Evolutionary conservation across 1,284 basidiomycete genomes (phyloP).

Genomic region (Puccinia brachypodii): DNA sequence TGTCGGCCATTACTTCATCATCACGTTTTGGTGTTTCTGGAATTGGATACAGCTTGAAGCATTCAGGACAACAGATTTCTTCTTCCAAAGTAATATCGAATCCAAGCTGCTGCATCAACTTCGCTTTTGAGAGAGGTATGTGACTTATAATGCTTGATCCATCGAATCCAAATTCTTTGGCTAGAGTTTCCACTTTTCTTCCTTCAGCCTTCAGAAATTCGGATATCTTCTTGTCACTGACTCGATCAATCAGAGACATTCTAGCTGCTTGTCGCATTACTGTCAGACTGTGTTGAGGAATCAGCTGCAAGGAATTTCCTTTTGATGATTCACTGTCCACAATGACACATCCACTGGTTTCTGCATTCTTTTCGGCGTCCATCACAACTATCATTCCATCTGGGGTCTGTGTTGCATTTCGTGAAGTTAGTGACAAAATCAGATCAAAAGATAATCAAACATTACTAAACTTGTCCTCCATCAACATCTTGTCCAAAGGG

Average conservation of each 20-base stretch:
- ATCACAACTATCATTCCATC: neutral
- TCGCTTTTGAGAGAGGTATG: neutral
- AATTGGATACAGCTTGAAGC: conserved; percentile 17
- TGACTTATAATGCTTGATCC: neutral
- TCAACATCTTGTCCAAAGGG: no score
- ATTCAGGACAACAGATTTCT: neutral
- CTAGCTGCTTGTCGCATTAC: neutral
- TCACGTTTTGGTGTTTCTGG: neutral
- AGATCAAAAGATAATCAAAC: neutral
- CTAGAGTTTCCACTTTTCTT: neutral
- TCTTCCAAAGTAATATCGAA: neutral
- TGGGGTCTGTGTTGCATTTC: neutral
- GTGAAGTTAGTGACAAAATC: neutral
- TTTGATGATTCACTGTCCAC: neutral
- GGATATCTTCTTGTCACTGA: neutral
- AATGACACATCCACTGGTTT: neutral
- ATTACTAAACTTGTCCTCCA: neutral
- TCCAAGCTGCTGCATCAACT: neutral
- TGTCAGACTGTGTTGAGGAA: neutral
- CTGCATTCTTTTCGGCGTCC: neutral
- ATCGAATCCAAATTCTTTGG: conserved; percentile 6
- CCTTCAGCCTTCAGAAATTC: neutral
- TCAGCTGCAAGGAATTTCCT: neutral
- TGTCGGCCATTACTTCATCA: neutral
- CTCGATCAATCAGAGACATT: neutral